Base-by-base conservation (phyloP, 2,329 filamentous ascomycete genomes). In the Phoma herbarum region DNA sequence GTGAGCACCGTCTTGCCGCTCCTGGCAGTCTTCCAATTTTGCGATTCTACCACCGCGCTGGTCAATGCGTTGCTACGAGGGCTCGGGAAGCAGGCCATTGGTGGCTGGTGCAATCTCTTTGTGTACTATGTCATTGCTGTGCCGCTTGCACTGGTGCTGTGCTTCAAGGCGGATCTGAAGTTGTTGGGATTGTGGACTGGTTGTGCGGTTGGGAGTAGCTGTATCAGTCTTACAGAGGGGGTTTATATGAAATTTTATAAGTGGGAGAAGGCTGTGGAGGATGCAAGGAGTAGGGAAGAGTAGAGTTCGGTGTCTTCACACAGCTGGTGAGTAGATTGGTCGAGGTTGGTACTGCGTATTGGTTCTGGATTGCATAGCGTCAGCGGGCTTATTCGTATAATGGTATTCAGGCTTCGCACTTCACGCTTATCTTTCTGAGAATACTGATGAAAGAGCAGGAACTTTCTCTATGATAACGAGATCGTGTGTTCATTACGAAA, bases 71-170 rank as follows among this genome's bases (percentile, higher is more conserved):
- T 79, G 2, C 61, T 78, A 7, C 65, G 78, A 0, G 77, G 76
- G 0, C 61, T 79, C 5, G 78, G 77, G 0, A 69, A 74, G 56
- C 77, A 79, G 57, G 70, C 67, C 1, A 74, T 80, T 5, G 77
- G 76, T 7, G 78, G 77, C 0, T 78, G 72, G 62, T 72, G 74
- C 18, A 78, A 75, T 50, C 52, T 79, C 16, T 67, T 71, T 3
- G 75, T 78, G 2, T 78, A 78, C 31, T 79, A 79, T 51, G 48
- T 73, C 6, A 69, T 77, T 49, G 76, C 75, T 0, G 73, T 79
- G 6, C 77, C 77, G 2, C 52, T 78, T 31, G 70, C 76, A 7
- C 62, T 78, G 45, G 68, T 68, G 9, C 57, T 79, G 43, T 76
- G 76, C 46, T 75, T 79, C 25, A 65, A 69, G 7, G 67, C 66